These are phyloP conservation scores for Zygotorulaspora mrakii DNA, from an alignment of 1,139 yeast genomes.

Conservation along the genomic window DNA sequence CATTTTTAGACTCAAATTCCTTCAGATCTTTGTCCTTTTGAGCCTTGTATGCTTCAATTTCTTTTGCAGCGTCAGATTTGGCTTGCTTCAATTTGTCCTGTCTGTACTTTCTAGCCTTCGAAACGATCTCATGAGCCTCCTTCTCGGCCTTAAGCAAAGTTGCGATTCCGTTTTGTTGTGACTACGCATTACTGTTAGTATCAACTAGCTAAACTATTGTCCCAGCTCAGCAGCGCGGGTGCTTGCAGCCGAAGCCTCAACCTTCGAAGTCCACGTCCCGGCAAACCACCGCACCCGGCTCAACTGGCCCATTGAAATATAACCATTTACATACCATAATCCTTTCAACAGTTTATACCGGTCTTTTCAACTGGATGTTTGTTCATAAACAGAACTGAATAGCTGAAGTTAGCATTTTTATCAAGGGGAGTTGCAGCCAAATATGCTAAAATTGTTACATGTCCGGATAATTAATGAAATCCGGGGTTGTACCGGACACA, in stretches of 20 bases:
- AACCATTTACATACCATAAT: too few relatives aligned
- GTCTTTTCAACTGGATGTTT: too few relatives aligned
- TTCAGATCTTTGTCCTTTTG: slow-evolving; percentile 81
- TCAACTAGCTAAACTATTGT: too few relatives aligned
- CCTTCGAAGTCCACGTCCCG: too few relatives aligned
- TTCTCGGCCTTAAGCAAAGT: slow-evolving; percentile 67
- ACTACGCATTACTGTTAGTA: slow-evolving; percentile 17
- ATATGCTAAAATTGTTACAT: too few relatives aligned
- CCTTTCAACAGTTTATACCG: too few relatives aligned
- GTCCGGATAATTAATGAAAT: too few relatives aligned
- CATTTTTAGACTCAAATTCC: slow-evolving; percentile 53
- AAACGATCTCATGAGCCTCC: slow-evolving; percentile 92
- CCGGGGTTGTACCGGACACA: slow-evolving; percentile 6
- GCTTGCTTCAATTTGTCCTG: slow-evolving; percentile 71
- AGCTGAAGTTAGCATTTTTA: not conserved
- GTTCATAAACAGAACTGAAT: not conserved
- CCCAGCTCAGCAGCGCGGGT: too few relatives aligned
- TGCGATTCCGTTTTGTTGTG: slow-evolving; percentile 38
- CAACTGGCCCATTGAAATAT: too few relatives aligned
- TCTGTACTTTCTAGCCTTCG: slow-evolving; percentile 72
- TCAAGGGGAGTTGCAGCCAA: slow-evolving; percentile 15
- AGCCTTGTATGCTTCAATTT: slow-evolving; percentile 80
- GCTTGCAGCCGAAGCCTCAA: too few relatives aligned
- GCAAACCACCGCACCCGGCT: too few relatives aligned
- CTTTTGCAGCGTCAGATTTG: slow-evolving; percentile 85